Percentiles rank a stretch among this genome's conserved stretches.
phyloP scores from a whole-genome alignment of 805 yeast species.

The Cyberlindnera xylosilytica region DNA sequence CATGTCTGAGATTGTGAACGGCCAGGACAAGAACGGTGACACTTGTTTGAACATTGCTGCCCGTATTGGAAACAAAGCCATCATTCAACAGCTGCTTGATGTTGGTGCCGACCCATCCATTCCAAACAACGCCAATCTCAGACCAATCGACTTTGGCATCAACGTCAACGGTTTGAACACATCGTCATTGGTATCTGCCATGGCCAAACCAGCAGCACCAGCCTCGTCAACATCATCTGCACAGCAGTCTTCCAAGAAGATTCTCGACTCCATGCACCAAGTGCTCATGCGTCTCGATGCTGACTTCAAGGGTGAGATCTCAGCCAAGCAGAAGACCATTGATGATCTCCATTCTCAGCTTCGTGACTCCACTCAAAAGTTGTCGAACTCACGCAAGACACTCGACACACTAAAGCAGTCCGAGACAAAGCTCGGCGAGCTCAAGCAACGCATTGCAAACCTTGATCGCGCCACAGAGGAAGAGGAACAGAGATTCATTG shows the following conservation, averaged over 20 bases:
- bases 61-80: slow-evolving; percentile 74
- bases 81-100: slow-evolving; percentile 77
- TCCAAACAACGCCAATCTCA: slow-evolving; percentile 80
- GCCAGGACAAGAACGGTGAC: slow-evolving; percentile 91
- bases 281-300: slow-evolving; percentile 50
- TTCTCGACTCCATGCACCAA: slow-evolving; percentile 48
- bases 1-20: slow-evolving; percentile 72
- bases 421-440: slow-evolving; percentile 42
- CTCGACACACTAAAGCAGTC: slow-evolving; percentile 50
- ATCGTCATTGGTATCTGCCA: background rate
- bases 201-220: background rate
- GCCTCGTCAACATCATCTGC: background rate
- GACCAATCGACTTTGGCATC: slow-evolving; percentile 84
- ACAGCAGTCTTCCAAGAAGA: slow-evolving; percentile 32
- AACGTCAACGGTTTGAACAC: slow-evolving; percentile 34
- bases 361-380: slow-evolving; percentile 50
- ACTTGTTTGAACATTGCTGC: slow-evolving; percentile 94
- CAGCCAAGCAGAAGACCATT: slow-evolving; percentile 48
- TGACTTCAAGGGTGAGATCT: slow-evolving; percentile 58
- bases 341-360: slow-evolving; percentile 52
- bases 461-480: slow-evolving; percentile 60
- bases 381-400: slow-evolving; percentile 46
- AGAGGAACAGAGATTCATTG: slow-evolving; percentile 55
- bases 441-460: slow-evolving; percentile 53
- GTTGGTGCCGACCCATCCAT: slow-evolving; percentile 83